These are phyloP conservation scores for Aureobasidium sp. DNA, from an alignment of 2,329 filamentous ascomycete genomes.

Conservation along the genomic window DNA sequence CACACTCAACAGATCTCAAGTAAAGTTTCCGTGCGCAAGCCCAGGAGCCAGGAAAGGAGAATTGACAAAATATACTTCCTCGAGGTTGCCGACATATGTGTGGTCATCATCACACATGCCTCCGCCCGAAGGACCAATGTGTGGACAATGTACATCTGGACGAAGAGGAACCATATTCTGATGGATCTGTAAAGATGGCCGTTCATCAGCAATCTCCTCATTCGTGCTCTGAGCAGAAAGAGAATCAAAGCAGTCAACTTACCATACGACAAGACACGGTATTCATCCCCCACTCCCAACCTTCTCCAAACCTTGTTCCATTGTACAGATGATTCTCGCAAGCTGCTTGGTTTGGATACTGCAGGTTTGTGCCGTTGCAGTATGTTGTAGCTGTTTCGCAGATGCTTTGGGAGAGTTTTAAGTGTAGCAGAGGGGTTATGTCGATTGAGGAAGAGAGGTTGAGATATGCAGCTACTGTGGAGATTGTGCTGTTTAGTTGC, in stretches of 20 bases:
- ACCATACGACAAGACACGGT: slow-evolving; percentile 1
- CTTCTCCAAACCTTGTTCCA: background rate
- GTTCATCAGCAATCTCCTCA: background rate
- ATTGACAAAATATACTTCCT: too few relatives aligned
- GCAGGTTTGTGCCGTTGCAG: slow-evolving; percentile 2
- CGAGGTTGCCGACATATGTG: background rate
- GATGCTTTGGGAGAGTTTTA: background rate
- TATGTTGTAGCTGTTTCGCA: background rate
- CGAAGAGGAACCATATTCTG: background rate
- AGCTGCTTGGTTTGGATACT: background rate
- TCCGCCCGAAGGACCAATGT: background rate
- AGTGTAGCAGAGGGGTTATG: background rate
- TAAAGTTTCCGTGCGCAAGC: too few relatives aligned
- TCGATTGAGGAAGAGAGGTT: too few relatives aligned
- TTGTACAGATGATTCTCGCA: background rate
- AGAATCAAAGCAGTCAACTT: background rate
- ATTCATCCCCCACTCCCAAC: slow-evolving; percentile 9
- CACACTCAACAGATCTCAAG: too few relatives aligned
- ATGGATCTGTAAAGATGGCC: background rate
- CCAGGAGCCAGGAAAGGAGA: too few relatives aligned
- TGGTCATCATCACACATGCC: slow-evolving; percentile 1
- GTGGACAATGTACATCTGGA: background rate
- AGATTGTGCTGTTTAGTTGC: too few relatives aligned
- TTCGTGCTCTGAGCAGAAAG: background rate
- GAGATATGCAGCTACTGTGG: too few relatives aligned